These are phyloP conservation scores for Fragaria ananassa DNA, from an alignment of 306 rosid species.

Conservation along the genomic window DNA sequence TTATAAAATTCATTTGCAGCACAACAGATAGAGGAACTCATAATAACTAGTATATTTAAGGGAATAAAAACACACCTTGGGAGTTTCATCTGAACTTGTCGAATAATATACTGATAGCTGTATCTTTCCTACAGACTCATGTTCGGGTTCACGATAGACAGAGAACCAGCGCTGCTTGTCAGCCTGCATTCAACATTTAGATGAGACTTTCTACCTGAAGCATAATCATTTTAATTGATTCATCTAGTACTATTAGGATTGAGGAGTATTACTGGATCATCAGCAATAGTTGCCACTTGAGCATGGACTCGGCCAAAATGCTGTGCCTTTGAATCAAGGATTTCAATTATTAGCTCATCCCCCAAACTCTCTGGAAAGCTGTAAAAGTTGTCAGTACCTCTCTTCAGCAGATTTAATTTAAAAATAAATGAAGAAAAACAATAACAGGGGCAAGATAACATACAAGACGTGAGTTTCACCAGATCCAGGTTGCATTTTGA, in stretches of 20 bases:
- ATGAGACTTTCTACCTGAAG: conserved; percentile 24
- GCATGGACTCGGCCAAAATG: conserved; percentile 72
- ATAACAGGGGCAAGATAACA: conserved; percentile 24
- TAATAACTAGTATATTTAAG: conserved; percentile 1
- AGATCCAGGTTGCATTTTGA: conserved; percentile 91
- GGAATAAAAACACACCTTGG: conserved; percentile 51
- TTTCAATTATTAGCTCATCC: conserved; percentile 85
- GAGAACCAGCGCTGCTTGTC: conserved; percentile 98
- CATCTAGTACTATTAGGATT: conserved; percentile 1
- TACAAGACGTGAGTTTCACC: conserved; percentile 91
- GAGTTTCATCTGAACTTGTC: conserved; percentile 77
- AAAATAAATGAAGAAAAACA: neutral
- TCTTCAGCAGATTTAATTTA: conserved; percentile 22
- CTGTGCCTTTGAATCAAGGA: conserved; percentile 91
- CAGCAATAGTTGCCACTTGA: conserved; percentile 83
- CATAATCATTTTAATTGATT: conserved; percentile 19
- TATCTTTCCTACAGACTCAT: conserved; percentile 80
- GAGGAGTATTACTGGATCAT: conserved; percentile 65
- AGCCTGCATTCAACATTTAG: conserved; percentile 54
- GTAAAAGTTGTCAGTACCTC: conserved; percentile 53
- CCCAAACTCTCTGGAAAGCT: conserved; percentile 96
- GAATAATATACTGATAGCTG: conserved; percentile 74
- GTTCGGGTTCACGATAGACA: conserved; percentile 71
- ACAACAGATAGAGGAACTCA: conserved; percentile 9
- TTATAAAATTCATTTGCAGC: conserved; percentile 4